Base-by-base conservation (phyloP, 1,284 basidiomycete species). In the Malassezia restricta region DNA sequence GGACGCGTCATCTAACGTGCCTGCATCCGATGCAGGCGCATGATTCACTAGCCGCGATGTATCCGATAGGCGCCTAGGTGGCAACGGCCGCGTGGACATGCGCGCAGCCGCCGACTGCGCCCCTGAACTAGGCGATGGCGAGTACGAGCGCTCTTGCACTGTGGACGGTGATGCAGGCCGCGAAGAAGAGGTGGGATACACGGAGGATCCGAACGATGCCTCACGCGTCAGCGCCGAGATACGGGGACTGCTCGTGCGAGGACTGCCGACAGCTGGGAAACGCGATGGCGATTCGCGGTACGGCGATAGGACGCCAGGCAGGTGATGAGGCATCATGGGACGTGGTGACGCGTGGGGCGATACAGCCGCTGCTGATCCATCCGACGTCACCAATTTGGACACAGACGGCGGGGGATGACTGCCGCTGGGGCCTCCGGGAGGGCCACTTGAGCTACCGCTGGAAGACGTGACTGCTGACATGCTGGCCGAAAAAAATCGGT, bases 221-320 rank as follows among this genome's bases (percentile, higher is more conserved):
- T 70, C 66, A 5, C 68, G 58, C 9, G 65, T 58, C n/a, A 70
- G 54, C 30, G 64, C 65, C 45, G 64, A 66, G 47, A 62, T 65
- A 24, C 68, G 51, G 7, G 68, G 66, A 44, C 57, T 62, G 37
- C 54, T 54, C 14, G 57, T 47, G 28, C 51, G 51, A 27, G 54
- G 53, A 28, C 64, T 66, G 28, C 64, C 60, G 2, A 60, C 40
- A 40, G 64, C 52, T 28, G 44, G 42, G 43, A 68, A 65, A 39
- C 68, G 60, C 3, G 64, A 47, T 5, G 65, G 58, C 0, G 66
- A 65, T 39, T 70, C 68, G 33, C 68, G 61, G 33, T 68, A 70
- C 6, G 68, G 68, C 8, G 68, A 68, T 11, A 68, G 49, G 7
- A 63, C 58, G 9, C 61, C 58, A 0, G 65, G 61, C 11, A 68